Percentiles rank a stretch among this genome's conserved stretches.
phyloP scores from a whole-genome alignment of 2,329 filamentous ascomycete genomes.

The Zalaria obscura region DNA sequence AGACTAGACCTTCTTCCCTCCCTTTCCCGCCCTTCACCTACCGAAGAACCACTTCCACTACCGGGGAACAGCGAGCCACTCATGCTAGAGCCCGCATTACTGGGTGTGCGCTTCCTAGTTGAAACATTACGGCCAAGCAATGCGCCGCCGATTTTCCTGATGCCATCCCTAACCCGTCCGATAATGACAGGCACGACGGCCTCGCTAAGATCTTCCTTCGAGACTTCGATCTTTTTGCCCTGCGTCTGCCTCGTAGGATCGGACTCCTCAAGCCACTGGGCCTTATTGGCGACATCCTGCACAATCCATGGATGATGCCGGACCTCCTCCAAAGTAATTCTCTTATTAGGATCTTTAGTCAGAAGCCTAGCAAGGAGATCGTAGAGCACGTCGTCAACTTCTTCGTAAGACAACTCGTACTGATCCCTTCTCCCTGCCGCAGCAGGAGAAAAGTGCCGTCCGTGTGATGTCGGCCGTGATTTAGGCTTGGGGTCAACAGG shows the following conservation, averaged over 20 bases:
- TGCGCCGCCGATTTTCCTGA: conserved; percentile 41
- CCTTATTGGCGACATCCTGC: conserved; percentile 57
- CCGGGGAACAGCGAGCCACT: too few species aligned
- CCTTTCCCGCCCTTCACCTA: background rate
- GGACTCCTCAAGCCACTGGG: conserved; percentile 84
- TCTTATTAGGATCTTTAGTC: conserved; percentile 74
- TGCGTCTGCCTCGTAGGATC: conserved; percentile 67
- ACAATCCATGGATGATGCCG: conserved; percentile 91
- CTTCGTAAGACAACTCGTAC: conserved; percentile 70
- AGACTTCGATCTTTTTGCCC: conserved; percentile 80
- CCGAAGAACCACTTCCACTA: too few species aligned
- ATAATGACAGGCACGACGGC: conserved; percentile 85
- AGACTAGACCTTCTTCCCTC: conserved; percentile 42
- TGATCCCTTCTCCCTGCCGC: conserved; percentile 59
- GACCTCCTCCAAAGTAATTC: conserved; percentile 81
- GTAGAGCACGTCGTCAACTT: conserved; percentile 63
- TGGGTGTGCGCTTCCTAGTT: conserved; percentile 1
- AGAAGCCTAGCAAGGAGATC: conserved; percentile 71
- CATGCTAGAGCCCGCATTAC: too few species aligned
- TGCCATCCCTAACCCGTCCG: conserved; percentile 66
- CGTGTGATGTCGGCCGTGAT: conserved; percentile 31
- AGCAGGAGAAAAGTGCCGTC: conserved; percentile 27
- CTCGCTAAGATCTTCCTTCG: conserved; percentile 74
- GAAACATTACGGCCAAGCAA: conserved; percentile 23
- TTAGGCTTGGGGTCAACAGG: conserved; percentile 42